These are phyloP conservation scores for Podaxis sp. DNA, from an alignment of 768 basidiomycete genomes.

Conservation along the genomic window DNA sequence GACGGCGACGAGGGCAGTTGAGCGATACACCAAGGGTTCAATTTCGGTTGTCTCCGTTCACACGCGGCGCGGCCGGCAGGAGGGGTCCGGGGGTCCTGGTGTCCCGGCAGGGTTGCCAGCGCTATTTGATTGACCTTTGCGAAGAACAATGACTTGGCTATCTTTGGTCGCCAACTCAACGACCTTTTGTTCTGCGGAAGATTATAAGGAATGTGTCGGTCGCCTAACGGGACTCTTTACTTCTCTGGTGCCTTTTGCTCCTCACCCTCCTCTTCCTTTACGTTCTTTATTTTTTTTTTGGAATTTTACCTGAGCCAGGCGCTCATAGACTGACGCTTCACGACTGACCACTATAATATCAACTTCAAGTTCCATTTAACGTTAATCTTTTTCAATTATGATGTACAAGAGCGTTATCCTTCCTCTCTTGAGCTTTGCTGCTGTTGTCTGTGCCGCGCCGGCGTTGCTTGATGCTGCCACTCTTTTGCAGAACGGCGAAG, in stretches of 20 bases:
- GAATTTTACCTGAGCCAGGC: conserved; percentile 29
- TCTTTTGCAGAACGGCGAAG: conserved; percentile 46
- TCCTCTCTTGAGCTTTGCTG: conserved; percentile 23
- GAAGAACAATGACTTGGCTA: conserved; percentile 1
- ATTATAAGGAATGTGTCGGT: not conserved
- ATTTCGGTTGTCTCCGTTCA: conserved; percentile 29
- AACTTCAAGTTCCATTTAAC: conserved; percentile 7
- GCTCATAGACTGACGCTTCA: conserved; percentile 21
- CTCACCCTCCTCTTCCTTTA: conserved; percentile 8
- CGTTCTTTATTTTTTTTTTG: conserved; percentile 15
- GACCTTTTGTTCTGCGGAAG: conserved; percentile 2
- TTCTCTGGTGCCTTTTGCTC: not conserved
- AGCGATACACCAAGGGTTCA: conserved; percentile 21
- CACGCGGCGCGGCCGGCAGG: conserved; percentile 20
- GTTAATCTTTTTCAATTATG: not conserved
- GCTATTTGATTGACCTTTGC: not conserved
- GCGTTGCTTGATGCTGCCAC: conserved; percentile 35
- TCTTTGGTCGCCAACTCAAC: not conserved
- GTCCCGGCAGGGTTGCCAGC: not conserved
- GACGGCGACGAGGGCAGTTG: conserved; percentile 30
- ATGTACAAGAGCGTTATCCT: conserved; percentile 12
- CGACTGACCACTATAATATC: conserved; percentile 12
- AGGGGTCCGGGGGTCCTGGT: not conserved
- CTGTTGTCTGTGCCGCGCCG: conserved; percentile 30
- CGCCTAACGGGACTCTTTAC: not conserved